phyloP scores from a whole-genome alignment of 768 basidiomycete genomes.

The Suillus bovinus region DNA sequence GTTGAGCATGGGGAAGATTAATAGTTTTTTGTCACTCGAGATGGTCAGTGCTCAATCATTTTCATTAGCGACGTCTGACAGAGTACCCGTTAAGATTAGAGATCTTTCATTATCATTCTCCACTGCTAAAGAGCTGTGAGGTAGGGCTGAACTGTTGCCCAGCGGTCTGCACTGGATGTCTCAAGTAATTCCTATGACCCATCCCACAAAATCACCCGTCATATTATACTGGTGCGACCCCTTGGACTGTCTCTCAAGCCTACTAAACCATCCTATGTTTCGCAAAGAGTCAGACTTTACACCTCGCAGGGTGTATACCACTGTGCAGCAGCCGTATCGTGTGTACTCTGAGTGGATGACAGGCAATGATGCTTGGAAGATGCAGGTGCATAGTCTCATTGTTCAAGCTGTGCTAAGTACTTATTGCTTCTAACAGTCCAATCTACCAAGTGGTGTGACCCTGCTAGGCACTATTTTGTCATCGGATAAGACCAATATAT shows the following conservation, averaged over 20 bases:
- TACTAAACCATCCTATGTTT: constrained; percentile 15
- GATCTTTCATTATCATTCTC: too few species aligned
- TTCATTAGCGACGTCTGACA: background rate
- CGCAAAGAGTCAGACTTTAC: constrained; percentile 18
- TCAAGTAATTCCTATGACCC: too few species aligned
- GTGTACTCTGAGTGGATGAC: constrained; percentile 25
- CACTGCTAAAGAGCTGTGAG: too few species aligned
- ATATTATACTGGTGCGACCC: background rate
- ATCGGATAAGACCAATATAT: constrained; percentile 36
- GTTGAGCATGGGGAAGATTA: background rate
- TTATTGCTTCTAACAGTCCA: constrained; percentile 6
- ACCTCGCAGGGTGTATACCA: constrained; percentile 18
- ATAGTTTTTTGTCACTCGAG: background rate
- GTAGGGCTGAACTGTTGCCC: too few species aligned
- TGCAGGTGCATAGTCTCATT: constrained; percentile 4
- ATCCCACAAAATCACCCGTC: too few species aligned
- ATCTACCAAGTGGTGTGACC: constrained; percentile 18
- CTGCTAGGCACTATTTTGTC: constrained; percentile 26
- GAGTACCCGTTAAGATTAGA: too few species aligned
- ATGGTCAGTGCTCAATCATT: background rate
- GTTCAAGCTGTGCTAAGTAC: background rate
- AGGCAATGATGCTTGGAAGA: constrained; percentile 19
- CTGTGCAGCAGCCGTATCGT: constrained; percentile 1
- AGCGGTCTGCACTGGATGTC: too few species aligned
- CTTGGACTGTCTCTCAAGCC: background rate